Base-by-base conservation (phyloP, 352 stramenopile genomes). In the Phytophthora brassicae region DNA sequence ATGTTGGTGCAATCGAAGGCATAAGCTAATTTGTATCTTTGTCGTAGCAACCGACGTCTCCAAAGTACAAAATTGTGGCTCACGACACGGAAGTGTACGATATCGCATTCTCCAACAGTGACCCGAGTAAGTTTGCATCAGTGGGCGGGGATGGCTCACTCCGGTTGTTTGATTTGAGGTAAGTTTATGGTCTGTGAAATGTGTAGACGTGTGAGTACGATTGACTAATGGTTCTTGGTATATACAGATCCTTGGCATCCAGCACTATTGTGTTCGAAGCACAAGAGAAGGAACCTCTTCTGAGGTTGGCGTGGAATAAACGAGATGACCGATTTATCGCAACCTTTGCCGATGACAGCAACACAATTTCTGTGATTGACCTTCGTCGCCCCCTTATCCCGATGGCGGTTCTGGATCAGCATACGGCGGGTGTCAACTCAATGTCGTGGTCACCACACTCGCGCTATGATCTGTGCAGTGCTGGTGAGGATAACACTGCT, bases 51-150 rank as follows among this genome's bases (percentile, higher is more conserved):
- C 62, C 75, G 24, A 77, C 70, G 6, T 69, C 61, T 9, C 82
- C 84, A 2, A 91, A 80, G 57, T 97, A 98, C 36, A 96, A 99
- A 81, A 94, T 99, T 49, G 98, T 99, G 64, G 95, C 97, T 11
- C 97, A 99, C 68, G 97, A 99, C 61, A 94, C 96, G 36, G 97
- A 99, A 75, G 97, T 99, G 3, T 99, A 98, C 71, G 97, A 99
- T 77, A 92, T 99, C 20, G 91, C 95, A 12, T 99, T 99, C 59
- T 96, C 94, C 4, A 81, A 95, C n/a, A 81, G 95, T 16, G 95
- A 97, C 19, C 49, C 69, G 0, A 89, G 98, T 61, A 86, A 98
- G 1, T 99, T 99, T 75, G 96, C 92, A 3, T 98, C 92, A 0
- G 97, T 99, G 2, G 96, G 97, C 7, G 97, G 92, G 4, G 97